Evolutionary conservation across 495 filamentous ascomycete species (phyloP), one percentile per base, ranked within the genome.

Genomic region (Penicillium ucsense): DNA sequence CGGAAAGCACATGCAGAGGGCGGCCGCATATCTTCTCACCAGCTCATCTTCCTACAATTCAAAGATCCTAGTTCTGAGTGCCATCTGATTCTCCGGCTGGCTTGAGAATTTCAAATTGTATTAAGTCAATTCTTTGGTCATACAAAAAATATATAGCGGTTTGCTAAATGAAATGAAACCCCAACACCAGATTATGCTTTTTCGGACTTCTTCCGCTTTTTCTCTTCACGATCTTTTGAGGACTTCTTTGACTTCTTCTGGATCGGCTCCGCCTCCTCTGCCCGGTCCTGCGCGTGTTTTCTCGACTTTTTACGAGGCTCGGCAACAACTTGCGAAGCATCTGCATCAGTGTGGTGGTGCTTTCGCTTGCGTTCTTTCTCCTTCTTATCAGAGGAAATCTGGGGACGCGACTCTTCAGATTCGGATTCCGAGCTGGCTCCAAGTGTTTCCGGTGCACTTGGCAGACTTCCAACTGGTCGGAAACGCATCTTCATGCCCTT

Each of bases 401-500:
- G 70, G 51, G 66, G 64, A 3, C 63, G 64, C 47, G 63, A 60
- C 54, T 60, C 59, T 52, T 72, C 67, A 5, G 54, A 61, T 35
- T 75, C 70, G 3, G 64, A 70, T 49, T 77, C 76, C 4, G 68
- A 72, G 52, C 65, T 67, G 35, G 66, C 69, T 5, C 74, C 77
- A 31, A 79, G 54, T 3, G 59, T 76, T 47, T 74, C 75, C 3
- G 71, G 62, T 1, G 70, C 59, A 1, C 55, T 63, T 43, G 58
- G 49, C 10, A 67, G 62, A 54, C 75, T 77, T 31, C 77, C 77
- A 8, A 76, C 68, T 7, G 78, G 80, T 20, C 65, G 62, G 53
- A 73, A 82, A 27, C 78, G 75, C 79, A 84, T 84, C 44, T 71
- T 75, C 46, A 84, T 45, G 35, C 79, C 71, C 51, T 75, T 77